Evolutionary conservation across 2,329 filamentous ascomycete genomes (phyloP), one percentile per base, ranked within the genome.

Genomic region (Plectosphaerella sp.): DNA sequence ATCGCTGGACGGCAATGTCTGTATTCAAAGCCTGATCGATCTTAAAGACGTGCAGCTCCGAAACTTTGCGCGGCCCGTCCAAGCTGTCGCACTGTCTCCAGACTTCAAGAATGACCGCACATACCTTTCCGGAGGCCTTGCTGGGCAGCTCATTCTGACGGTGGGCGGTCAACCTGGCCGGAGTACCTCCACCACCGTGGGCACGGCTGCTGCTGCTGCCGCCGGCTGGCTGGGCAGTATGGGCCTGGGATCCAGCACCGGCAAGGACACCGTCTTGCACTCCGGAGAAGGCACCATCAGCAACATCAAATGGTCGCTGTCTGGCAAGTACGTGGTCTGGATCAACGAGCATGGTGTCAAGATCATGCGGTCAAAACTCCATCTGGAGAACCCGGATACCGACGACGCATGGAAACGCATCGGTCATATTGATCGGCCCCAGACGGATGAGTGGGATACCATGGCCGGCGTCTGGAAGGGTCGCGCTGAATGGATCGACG

Each of bases 381-480:
- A 92, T 59, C 77, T 97, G 5, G 90, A 95, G 6, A 84, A 77
- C 56, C 79, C 79, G 12, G 88, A 96, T 62, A 74, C 80, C 2
- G 92, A 97, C 15, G 86, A 88, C 58, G 90, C 92, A 3, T 99
- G 95, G 95, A 96, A 94, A 68, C 82, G 93, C 10, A 90, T 99
- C 57, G 92, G 90, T 22, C 93, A 97, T 65, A 87, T 96, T 54
- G 91, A 96, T 64, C 83, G 91, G 43, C 94, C 94, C 2, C 89
- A 91, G 61, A 88, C 88, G 5, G 84, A 88, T 9, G 86, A 88
- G 52, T 97, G 94, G 91, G 91, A 97, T 59, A 91, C 96, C 42
- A 97, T 99, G 92, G 92, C 92, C 0, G 83, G 88, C 46, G 90
- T 97, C 4, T 97, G 94, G 92, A 96, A 93, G 72, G 90, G 89